phyloP scores from a whole-genome alignment of 208 protist species.

The Trypanosoma conorhini region DNA sequence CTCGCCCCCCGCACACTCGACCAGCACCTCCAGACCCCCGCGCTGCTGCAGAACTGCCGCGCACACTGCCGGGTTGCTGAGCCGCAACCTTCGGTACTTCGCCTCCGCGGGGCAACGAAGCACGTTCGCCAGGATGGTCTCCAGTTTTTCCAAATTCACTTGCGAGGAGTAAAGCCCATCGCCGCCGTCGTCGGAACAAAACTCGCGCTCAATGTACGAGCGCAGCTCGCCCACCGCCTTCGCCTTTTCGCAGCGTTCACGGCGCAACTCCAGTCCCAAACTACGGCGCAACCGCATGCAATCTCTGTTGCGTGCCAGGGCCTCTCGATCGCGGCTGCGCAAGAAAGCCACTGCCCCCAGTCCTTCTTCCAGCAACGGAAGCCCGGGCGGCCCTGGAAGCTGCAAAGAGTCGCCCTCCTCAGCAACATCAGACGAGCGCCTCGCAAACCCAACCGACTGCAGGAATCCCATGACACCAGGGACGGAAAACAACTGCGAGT shows the following conservation, averaged over 20 bases:
- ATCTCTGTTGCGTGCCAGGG: not conserved
- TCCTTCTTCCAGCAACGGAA: slow-evolving; percentile 26
- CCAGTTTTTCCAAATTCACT: slow-evolving; percentile 25
- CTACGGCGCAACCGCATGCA: slow-evolving; percentile 18
- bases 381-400: slow-evolving; percentile 10
- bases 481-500: slow-evolving; percentile 47
- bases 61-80: slow-evolving; percentile 39
- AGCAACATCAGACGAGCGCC: not conserved
- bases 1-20: slow-evolving; percentile 38
- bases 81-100: slow-evolving; percentile 26
- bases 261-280: slow-evolving; percentile 44
- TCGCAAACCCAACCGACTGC: slow-evolving; percentile 43
- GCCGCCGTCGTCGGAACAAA: slow-evolving; percentile 60
- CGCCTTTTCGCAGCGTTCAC: slow-evolving; percentile 39
- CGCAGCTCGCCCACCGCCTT: slow-evolving; percentile 34
- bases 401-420: slow-evolving; percentile 3
- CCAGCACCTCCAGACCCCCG: slow-evolving; percentile 58
- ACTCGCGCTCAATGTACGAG: slow-evolving; percentile 39
- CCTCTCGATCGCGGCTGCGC: slow-evolving; percentile 12
- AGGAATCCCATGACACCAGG: slow-evolving; percentile 45
- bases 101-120: slow-evolving; percentile 5
- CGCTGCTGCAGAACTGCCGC: slow-evolving; percentile 55
- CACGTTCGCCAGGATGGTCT: slow-evolving; percentile 20
- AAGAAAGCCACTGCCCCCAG: slow-evolving; percentile 25
- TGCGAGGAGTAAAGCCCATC: slow-evolving; percentile 50